Conservation (phyloP, 2,329 filamentous ascomycete genomes). For the Aspergillus ustus region DNA sequence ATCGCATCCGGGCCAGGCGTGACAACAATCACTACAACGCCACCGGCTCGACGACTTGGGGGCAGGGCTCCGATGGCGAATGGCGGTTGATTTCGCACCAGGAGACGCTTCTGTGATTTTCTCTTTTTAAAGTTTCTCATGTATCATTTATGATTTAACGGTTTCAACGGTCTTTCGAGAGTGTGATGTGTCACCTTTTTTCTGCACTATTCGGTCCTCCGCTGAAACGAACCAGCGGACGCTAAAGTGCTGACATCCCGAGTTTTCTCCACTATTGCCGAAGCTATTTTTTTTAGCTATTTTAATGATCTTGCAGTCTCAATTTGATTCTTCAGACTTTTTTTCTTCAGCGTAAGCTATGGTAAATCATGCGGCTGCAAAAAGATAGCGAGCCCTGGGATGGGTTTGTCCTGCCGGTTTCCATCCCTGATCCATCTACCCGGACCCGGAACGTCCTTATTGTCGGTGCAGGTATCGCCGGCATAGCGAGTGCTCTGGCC, state of each 20-base stretch:
- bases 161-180: neutral
- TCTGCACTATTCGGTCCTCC: neutral
- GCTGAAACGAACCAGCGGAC: neutral
- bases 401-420: slow-evolving; percentile 10
- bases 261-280: slow-evolving; percentile 9
- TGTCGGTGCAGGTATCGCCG: slow-evolving; percentile 41
- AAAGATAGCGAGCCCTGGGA: slow-evolving; percentile 14
- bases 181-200: neutral
- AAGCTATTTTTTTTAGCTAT: slow-evolving; percentile 2
- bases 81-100: slow-evolving; percentile 42
- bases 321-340: neutral
- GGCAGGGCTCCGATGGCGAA: slow-evolving; percentile 43
- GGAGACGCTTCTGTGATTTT: slow-evolving; percentile 35
- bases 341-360: neutral
- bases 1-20: slow-evolving; percentile 35
- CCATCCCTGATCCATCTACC: slow-evolving; percentile 11
- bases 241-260: neutral
- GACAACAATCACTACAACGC: slow-evolving; percentile 34
- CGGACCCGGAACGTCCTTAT: slow-evolving; percentile 36
- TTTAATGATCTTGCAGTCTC: neutral
- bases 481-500: slow-evolving; percentile 39
- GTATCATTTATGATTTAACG: slow-evolving; percentile 4
- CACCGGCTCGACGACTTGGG: slow-evolving; percentile 41
- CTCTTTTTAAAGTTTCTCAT: neutral
- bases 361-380: slow-evolving; percentile 3